These are phyloP conservation scores for Clavispora santaluciae DNA, from an alignment of 805 yeast species.

Conservation along the genomic window DNA sequence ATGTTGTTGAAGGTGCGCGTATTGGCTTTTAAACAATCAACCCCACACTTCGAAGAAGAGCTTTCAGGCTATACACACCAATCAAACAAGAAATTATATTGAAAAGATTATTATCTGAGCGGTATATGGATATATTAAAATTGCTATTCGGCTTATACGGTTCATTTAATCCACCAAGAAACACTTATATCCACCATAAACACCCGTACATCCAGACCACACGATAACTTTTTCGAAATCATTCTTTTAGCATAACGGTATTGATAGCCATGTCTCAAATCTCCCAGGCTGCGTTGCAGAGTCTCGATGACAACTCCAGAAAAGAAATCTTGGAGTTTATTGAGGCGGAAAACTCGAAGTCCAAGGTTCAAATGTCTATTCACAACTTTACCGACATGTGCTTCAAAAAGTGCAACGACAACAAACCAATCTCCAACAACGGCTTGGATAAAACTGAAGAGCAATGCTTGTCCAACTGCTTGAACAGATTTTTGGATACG, in stretches of 20 bases:
- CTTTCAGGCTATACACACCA: too few relatives aligned
- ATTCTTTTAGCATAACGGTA: not conserved
- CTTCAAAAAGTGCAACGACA: conserved; percentile 75
- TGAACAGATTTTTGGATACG: conserved; percentile 81
- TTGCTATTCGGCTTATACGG: too few relatives aligned
- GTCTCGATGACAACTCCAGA: conserved; percentile 61
- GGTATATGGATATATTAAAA: too few relatives aligned
- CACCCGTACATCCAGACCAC: not conserved
- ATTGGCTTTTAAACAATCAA: not conserved
- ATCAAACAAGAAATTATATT: too few relatives aligned
- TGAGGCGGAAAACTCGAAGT: conserved; percentile 78
- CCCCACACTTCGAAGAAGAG: too few relatives aligned
- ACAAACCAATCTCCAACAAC: conserved; percentile 39
- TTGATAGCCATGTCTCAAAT: conserved; percentile 27
- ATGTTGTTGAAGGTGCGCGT: not conserved
- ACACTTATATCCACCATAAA: too few relatives aligned
- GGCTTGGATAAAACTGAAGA: conserved; percentile 58
- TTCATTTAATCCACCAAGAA: too few relatives aligned
- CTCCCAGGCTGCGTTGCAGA: conserved; percentile 32
- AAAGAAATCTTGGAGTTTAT: conserved; percentile 71
- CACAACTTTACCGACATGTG: conserved; percentile 88
- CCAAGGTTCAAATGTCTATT: conserved; percentile 81
- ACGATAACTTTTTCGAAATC: not conserved
- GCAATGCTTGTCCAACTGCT: conserved; percentile 71
- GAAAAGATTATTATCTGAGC: too few relatives aligned